These are phyloP conservation scores for Colletotrichum sp. DNA, from an alignment of 2,329 filamentous ascomycete species.

Conservation along the genomic window DNA sequence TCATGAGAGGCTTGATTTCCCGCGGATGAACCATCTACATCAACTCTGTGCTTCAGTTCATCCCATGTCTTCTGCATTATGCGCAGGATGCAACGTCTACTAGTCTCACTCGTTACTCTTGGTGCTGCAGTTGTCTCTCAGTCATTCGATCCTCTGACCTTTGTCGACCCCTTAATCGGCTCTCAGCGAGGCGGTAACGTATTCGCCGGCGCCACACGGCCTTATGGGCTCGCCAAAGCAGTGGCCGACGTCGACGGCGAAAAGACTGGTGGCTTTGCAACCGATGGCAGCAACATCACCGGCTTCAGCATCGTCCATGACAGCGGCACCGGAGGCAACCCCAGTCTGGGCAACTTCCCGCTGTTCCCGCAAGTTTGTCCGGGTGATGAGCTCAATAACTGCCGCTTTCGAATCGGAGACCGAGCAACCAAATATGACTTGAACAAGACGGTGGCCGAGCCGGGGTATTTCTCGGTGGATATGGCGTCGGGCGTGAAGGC, in stretches of 20 bases:
- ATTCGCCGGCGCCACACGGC: slow-evolving; percentile 59
- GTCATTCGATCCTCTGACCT: not conserved
- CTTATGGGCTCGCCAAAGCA: slow-evolving; percentile 62
- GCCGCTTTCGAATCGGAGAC: slow-evolving; percentile 55
- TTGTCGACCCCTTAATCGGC: slow-evolving; percentile 55
- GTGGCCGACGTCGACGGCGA: slow-evolving; percentile 56
- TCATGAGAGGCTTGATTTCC: not conserved
- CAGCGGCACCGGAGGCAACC: slow-evolving; percentile 32
- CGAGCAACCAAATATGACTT: slow-evolving; percentile 43
- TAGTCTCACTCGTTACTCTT: slow-evolving; percentile 9
- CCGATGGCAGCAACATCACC: slow-evolving; percentile 51
- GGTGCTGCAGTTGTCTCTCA: slow-evolving; percentile 27
- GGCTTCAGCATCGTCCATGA: slow-evolving; percentile 56
- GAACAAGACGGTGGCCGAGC: slow-evolving; percentile 49
- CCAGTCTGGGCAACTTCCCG: slow-evolving; percentile 50
- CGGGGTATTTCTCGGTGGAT: slow-evolving; percentile 64
- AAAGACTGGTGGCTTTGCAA: slow-evolving; percentile 50
- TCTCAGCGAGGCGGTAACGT: slow-evolving; percentile 62
- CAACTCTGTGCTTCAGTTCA: not conserved
- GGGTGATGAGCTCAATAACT: slow-evolving; percentile 58
- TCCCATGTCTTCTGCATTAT: not conserved
- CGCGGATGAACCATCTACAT: not conserved
- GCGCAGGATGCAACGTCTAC: not conserved
- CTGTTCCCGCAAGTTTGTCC: slow-evolving; percentile 48
- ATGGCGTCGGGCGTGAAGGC: slow-evolving; percentile 57